Evolutionary conservation across 129 eudicot genomes (phyloP).

Genomic region (Silybum marianum): DNA sequence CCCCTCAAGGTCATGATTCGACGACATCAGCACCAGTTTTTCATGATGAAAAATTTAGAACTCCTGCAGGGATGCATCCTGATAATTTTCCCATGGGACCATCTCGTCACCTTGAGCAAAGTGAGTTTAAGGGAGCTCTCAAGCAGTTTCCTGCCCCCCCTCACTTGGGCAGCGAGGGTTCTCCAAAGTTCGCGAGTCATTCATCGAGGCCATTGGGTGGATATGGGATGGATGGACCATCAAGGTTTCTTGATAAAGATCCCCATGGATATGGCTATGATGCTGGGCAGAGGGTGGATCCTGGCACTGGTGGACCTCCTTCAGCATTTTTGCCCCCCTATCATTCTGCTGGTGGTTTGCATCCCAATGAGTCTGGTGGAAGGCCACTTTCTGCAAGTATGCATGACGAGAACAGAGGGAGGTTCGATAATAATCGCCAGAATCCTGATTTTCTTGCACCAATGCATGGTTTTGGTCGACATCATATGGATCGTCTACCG

Average conservation of each 20-base stretch:
- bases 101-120: slow-evolving; percentile 39
- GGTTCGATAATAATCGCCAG: slow-evolving; percentile 36
- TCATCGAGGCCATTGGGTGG: slow-evolving; percentile 40
- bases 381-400: slow-evolving; percentile 39
- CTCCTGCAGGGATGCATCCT: slow-evolving; percentile 26
- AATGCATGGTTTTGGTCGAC: slow-evolving; percentile 61
- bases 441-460: slow-evolving; percentile 51
- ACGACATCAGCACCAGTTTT: slow-evolving; percentile 38
- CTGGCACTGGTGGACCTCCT: slow-evolving; percentile 41
- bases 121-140: slow-evolving; percentile 39
- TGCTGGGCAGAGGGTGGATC: slow-evolving; percentile 38
- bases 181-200: slow-evolving; percentile 39
- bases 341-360: slow-evolving; percentile 44
- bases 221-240: slow-evolving; percentile 40
- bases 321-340: slow-evolving; percentile 48
- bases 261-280: slow-evolving; percentile 50
- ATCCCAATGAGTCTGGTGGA: slow-evolving; percentile 44
- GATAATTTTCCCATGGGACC: slow-evolving; percentile 37
- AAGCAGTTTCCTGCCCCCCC: slow-evolving; percentile 52
- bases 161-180: slow-evolving; percentile 38
- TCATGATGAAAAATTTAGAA: slow-evolving; percentile 53
- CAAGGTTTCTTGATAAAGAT: slow-evolving; percentile 53
- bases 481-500: slow-evolving; percentile 52
- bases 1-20: slow-evolving; percentile 40
- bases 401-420: slow-evolving; percentile 46